These are phyloP conservation scores for Trichoderma koningii DNA, from an alignment of 2,329 filamentous ascomycete genomes.

Conservation along the genomic window DNA sequence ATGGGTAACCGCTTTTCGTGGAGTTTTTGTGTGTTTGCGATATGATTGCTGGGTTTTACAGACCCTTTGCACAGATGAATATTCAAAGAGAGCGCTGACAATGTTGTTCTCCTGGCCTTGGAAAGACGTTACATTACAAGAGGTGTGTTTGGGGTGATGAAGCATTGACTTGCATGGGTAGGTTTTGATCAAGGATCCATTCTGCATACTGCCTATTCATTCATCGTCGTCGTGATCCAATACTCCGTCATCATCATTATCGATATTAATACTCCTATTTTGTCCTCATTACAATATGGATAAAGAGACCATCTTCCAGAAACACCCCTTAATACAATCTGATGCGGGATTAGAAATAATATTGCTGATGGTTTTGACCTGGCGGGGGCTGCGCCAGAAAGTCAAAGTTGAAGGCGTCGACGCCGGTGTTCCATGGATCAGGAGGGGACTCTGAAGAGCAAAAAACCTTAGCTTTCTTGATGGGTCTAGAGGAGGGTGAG, in stretches of 20 bases:
- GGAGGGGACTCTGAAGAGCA: constrained; percentile 52
- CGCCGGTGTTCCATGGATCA: constrained; percentile 58
- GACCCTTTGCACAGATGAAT: constrained; percentile 41
- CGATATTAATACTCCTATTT: not conserved
- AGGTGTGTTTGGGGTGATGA: too few species aligned
- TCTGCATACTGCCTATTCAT: not conserved
- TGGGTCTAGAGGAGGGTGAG: not conserved
- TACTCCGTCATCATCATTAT: not conserved
- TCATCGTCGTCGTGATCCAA: not conserved
- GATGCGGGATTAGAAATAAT: constrained; percentile 52
- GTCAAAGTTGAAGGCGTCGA: constrained; percentile 62
- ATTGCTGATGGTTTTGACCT: constrained; percentile 60
- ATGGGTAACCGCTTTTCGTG: constrained; percentile 44
- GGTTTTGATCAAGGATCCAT: not conserved
- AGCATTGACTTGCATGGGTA: too few species aligned
- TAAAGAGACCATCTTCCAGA: not conserved
- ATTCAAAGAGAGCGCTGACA: constrained; percentile 59
- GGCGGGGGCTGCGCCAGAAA: constrained; percentile 62
- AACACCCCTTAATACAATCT: not conserved
- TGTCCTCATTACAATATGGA: not conserved
- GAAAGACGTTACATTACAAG: not conserved
- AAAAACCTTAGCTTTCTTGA: constrained; percentile 25
- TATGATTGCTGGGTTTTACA: constrained; percentile 39
- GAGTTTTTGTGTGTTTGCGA: constrained; percentile 36
- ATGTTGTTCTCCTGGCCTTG: constrained; percentile 27